Base-by-base conservation (phyloP, 73 alveolate species). In the Stentor coeruleus region DNA sequence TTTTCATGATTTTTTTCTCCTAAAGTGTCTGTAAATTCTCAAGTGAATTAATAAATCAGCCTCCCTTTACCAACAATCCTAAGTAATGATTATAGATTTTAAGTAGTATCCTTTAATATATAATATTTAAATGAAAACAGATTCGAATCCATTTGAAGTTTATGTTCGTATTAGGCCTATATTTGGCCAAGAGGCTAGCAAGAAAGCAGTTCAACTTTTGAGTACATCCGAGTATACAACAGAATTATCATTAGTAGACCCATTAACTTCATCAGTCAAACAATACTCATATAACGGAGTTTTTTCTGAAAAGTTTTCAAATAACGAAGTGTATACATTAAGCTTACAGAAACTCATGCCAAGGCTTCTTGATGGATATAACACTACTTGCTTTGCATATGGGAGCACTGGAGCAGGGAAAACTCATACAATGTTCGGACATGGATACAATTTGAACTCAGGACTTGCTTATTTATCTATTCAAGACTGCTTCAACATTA, bases 401-500 rank as follows among this genome's bases (percentile, higher is more conserved):
- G 93, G 93, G 39, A 60, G 72, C 60, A 84, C 93, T 4, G 84
- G 91, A 3, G 33, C 89, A 36, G 93, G 93, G 33, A 88, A 88
- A 42, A 49, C 91, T n/a, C 76, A 85, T 85, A 85, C 91, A 36
- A 77, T 88, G 74, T 77, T 85, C 80, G 93, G 93, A 3, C 87
- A 88, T 58, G 28, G 15, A 57, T 76, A 85, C 59, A 89, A 88
- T 1, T 77, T 55, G n/a, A 57, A 40, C 35, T 86, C 86, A 11
- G 93, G 93, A n/a, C 38, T 88, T n/a, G 49, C 85, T 33, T 87
- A 77, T 2, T 38, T 81, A n/a, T 30, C 87, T 37, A 66, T 88
- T 33, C 91, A 88, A 39, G 85, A 31, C 73, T 57, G 73, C 73
- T 57, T 57, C 73, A 57, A 57, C 15, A 0, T n/a, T 20, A 20